phyloP scores from a whole-genome alignment of 257 asterid genomes.

The Striga asiatica region DNA sequence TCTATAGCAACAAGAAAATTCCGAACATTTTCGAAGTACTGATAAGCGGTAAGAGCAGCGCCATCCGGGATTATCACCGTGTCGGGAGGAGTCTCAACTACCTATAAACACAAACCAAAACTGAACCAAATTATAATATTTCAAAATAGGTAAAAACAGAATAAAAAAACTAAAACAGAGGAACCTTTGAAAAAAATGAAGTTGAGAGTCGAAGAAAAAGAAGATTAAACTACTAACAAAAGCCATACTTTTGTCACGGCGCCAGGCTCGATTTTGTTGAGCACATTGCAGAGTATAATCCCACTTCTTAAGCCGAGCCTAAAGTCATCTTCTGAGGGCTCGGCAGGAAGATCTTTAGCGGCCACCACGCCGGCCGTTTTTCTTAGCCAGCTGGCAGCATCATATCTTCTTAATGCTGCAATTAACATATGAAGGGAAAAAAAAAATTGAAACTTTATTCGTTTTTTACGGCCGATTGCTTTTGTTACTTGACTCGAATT shows the following conservation, averaged over 20 bases:
- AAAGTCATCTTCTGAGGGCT: conserved; percentile 89
- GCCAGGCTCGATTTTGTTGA: conserved; percentile 73
- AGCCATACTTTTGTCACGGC: conserved; percentile 64
- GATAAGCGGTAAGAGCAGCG: conserved; percentile 72
- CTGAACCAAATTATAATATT: not conserved
- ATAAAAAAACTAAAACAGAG: not conserved
- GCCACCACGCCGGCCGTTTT: conserved; percentile 80
- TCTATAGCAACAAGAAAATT: conserved; percentile 66
- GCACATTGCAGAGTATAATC: conserved; percentile 77
- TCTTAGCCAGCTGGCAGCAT: conserved; percentile 79
- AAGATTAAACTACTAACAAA: not conserved
- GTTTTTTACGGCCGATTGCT: no score
- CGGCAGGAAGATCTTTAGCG: conserved; percentile 83
- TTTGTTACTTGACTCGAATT: no score
- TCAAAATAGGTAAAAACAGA: not conserved
- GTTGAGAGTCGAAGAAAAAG: not conserved
- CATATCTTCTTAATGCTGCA: conserved; percentile 85
- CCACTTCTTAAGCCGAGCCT: conserved; percentile 86
- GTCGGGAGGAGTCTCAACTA: conserved; percentile 63
- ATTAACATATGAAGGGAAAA: no score
- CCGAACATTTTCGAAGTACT: conserved; percentile 76
- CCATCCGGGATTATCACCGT: conserved; percentile 58
- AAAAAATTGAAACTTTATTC: no score
- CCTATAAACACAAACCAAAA: conserved; percentile 32
- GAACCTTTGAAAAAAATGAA: not conserved